These are phyloP conservation scores for Neospermospora avenae DNA, from an alignment of 2,329 filamentous ascomycete genomes.

Conservation along the genomic window DNA sequence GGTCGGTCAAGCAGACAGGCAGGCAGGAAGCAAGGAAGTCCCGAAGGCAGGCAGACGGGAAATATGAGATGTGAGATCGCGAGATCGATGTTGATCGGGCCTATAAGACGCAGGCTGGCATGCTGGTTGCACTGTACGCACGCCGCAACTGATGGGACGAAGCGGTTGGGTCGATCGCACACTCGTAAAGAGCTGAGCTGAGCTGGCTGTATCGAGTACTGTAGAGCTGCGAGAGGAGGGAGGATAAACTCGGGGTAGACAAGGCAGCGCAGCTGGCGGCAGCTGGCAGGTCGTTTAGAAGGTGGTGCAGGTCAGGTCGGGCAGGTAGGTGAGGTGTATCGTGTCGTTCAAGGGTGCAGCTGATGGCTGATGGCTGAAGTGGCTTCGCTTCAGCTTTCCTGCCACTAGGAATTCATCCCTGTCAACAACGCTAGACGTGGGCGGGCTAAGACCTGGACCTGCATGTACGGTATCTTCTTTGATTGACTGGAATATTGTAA, in stretches of 20 bases:
- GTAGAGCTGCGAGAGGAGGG: not conserved
- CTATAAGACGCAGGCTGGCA: constrained; percentile 2
- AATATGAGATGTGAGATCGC: constrained; percentile 7
- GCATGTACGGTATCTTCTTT: too few relatives aligned
- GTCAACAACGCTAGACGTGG: too few relatives aligned
- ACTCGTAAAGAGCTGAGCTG: not conserved
- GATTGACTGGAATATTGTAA: too few relatives aligned
- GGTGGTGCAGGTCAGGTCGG: not conserved
- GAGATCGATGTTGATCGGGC: not conserved
- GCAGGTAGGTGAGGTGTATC: not conserved
- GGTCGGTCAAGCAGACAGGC: not conserved
- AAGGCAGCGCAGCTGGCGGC: not conserved
- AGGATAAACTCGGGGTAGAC: not conserved
- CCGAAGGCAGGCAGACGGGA: not conserved
- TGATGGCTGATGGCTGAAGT: too few relatives aligned
- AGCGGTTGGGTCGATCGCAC: not conserved
- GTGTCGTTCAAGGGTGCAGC: not conserved
- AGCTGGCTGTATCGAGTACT: constrained; percentile 5
- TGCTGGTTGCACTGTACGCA: not conserved
- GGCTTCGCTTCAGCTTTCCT: too few relatives aligned
- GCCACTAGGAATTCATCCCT: too few relatives aligned
- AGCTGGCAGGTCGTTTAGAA: not conserved
- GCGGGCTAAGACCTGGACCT: too few relatives aligned
- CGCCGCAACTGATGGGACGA: not conserved
- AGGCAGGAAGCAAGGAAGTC: not conserved